Base-by-base conservation (phyloP, 306 rosid genomes). In the Oxytropis ochrocephala region DNA sequence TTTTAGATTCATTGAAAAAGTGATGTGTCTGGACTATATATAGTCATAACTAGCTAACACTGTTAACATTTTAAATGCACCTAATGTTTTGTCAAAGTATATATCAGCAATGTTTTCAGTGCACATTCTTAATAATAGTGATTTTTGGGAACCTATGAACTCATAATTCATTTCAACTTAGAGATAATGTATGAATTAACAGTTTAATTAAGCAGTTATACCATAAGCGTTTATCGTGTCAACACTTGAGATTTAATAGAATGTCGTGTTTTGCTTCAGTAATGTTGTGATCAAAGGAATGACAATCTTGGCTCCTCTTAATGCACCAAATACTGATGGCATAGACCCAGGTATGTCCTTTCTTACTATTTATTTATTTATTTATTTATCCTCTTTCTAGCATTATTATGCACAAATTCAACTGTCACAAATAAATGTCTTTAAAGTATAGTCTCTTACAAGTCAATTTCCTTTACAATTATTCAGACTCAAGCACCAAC, bases 261-360 rank as follows among this genome's bases (percentile, higher is more conserved):
- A 58, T 50, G 50, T 24, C 32, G 4, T 44, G 32, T 69, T 64
- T 67, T 77, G 64, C 80, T 88, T 85, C 96, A 94, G 97, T 9
- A 94, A 94, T 29, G 95, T 94, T 67, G 96, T 94, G 73, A 70
- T 94, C 74, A 90, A 85, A 87, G 89, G 86, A 75, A 90, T 94
- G 99, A 91, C 95, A 43, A 89, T 94, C 48, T 80, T 94, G 85
- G 97, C 99, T 71, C 97, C 99, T 44, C 95, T 88, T 33, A 87
- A 91, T 13, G 99, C 99, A 47, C 99, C 97, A 11, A 94, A 94
- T 77, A 94, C 99, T 0, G 97, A 94, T 67, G 99, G 97, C 66
- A 81, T 94, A 35, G 99, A 94, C 59, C 97, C 99, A 71, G 99
- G 96, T 91, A 78, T 76, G 78, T 11, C 36, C 64, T 33, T 10